Evolutionary conservation across 441 rosid genomes (phyloP), one percentile per base, ranked within the genome.

Genomic region (Erodium chrysanthum): DNA sequence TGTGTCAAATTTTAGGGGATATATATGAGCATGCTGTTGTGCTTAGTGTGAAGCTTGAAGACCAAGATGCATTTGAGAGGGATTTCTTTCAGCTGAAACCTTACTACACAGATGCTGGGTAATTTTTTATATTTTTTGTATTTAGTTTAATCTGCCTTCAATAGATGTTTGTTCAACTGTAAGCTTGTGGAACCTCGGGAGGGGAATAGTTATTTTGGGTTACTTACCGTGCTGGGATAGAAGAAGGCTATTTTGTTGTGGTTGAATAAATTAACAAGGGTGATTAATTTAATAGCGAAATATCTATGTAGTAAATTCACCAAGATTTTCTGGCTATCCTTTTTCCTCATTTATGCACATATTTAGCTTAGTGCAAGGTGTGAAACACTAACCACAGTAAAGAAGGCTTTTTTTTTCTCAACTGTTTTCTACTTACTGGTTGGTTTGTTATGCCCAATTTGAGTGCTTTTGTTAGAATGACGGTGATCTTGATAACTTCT

Each of bases 1-100:
- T 66, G 12, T 61, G 23, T 40, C 52, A 44, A 60, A 52, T 73
- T 77, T 7, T 78, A 93, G 97, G 98, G 86, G 97, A 91, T 68
- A 84, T 91, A 48, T 88, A 85, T 52, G 98, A 91, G 86, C 93
- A 84, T 66, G 97, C 96, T 58, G 96, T 91, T 71, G 90, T 93
- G 58, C 80, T 91, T 3, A 89, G 96, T 60, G 96, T 93, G 11
- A 86, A 88, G 84, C 78, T 78, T 59, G 98, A 91, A 80, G 96
- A 93, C 78, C 96, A 91, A 81, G 96, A 88, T 71, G 96, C 91
- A 37, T 93, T 93, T 82, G 96, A 93, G 84, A 86, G 97, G 71
- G 96, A 93, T 76, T 93, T 91, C 82, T 91, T 83, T 79, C 98
- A 93, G 86, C 73, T 93, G 83, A 91, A 93, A 79, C 97, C 98